These are phyloP conservation scores for Fagopyrum tataricum DNA, from an alignment of 148 eudicot species.

Conservation along the genomic window DNA sequence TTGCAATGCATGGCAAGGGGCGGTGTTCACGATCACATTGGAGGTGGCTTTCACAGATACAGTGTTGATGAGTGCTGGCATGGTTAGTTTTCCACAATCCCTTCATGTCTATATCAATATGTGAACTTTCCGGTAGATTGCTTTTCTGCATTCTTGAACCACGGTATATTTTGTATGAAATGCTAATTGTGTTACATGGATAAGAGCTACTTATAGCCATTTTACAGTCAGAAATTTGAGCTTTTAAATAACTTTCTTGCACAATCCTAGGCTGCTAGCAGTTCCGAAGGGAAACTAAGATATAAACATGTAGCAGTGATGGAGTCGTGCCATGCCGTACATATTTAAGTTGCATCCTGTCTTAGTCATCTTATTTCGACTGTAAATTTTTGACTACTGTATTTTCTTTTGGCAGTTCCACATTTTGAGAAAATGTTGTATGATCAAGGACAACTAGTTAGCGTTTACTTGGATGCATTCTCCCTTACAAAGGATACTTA, in stretches of 20 bases:
- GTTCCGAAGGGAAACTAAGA: background rate
- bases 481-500: slow-evolving; percentile 57
- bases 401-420: slow-evolving; percentile 51
- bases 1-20: slow-evolving; percentile 90
- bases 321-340: background rate
- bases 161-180: background rate
- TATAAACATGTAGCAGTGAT: background rate
- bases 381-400: background rate
- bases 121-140: background rate
- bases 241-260: background rate
- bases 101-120: background rate
- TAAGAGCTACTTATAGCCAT: background rate
- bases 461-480: slow-evolving; percentile 72
- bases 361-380: background rate
- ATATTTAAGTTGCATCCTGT: background rate
- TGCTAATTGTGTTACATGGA: background rate
- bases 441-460: slow-evolving; percentile 88
- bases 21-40: slow-evolving; percentile 91
- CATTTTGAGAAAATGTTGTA: slow-evolving; percentile 99
- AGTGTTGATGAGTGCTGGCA: slow-evolving; percentile 99
- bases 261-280: background rate
- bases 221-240: background rate
- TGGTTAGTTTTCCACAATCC: slow-evolving; percentile 37
- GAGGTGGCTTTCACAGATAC: slow-evolving; percentile 99
- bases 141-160: slow-evolving; percentile 9